These are phyloP conservation scores for Lipomyces chichibuensis DNA, from an alignment of 805 yeast genomes.

Conservation along the genomic window DNA sequence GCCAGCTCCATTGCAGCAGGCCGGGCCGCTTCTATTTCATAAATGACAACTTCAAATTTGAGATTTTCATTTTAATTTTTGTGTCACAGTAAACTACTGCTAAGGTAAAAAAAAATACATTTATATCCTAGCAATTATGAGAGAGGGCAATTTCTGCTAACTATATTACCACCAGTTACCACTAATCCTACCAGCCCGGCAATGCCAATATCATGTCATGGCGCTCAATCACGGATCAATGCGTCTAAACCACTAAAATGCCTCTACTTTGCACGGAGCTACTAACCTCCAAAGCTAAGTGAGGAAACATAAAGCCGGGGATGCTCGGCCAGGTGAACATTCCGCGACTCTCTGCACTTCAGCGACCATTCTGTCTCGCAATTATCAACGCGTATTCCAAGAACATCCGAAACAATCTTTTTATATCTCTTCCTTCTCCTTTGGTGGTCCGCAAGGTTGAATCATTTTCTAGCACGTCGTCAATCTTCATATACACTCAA, in stretches of 20 bases:
- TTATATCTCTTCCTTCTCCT: slow-evolving; percentile 9
- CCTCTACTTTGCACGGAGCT: neutral
- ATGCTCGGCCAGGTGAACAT: neutral
- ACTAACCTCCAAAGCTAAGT: neutral
- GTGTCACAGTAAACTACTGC: no score
- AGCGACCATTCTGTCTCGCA: neutral
- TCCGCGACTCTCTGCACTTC: neutral
- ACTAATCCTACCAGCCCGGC: neutral
- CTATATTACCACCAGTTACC: neutral
- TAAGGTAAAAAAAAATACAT: no score
- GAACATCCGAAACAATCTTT: neutral
- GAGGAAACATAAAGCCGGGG: neutral
- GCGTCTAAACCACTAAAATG: neutral
- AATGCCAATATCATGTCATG: neutral
- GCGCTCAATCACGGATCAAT: neutral
- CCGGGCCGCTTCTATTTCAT: no score
- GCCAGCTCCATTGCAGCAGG: no score
- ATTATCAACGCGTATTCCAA: neutral
- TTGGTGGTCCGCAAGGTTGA: slow-evolving; percentile 40
- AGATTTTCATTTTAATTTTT: no score
- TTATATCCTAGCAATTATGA: no score
- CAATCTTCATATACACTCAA: neutral
- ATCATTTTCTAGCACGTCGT: slow-evolving; percentile 38
- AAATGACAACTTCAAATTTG: no score
- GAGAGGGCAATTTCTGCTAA: no score